Evolutionary conservation across 2,329 filamentous ascomycete species (phyloP).

Genomic region (Podosphaera leucotricha): DNA sequence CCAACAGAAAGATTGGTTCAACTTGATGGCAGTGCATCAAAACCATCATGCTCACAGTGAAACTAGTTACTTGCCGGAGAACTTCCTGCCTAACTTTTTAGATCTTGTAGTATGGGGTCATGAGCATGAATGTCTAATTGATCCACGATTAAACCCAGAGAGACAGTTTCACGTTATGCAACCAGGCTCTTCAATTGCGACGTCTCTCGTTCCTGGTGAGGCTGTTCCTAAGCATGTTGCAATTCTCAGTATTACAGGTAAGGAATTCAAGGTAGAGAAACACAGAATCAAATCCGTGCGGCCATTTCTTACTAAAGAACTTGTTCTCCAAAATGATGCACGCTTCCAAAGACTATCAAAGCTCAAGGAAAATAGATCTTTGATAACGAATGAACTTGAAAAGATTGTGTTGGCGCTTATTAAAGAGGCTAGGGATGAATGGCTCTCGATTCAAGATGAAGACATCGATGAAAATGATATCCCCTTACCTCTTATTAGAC

Average conservation of each 20-base stretch:
- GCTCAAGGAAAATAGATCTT: constrained; percentile 59
- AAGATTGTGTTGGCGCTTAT: constrained; percentile 69
- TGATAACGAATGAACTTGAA: constrained; percentile 57
- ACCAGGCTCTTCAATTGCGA: constrained; percentile 86
- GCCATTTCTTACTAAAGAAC: constrained; percentile 71
- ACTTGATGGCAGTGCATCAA: constrained; percentile 82
- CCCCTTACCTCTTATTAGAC: constrained; percentile 62
- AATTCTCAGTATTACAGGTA: constrained; percentile 62
- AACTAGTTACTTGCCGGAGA: constrained; percentile 85
- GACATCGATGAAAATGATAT: constrained; percentile 34
- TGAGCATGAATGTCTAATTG: constrained; percentile 86
- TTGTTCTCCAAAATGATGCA: constrained; percentile 52
- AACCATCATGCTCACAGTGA: constrained; percentile 85
- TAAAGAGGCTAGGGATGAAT: constrained; percentile 56
- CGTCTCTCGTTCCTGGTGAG: constrained; percentile 73
- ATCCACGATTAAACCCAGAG: constrained; percentile 61
- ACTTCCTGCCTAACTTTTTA: constrained; percentile 74
- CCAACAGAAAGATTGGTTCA: constrained; percentile 83
- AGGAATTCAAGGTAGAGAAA: constrained; percentile 56
- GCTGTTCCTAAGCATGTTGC: constrained; percentile 79
- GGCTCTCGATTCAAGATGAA: constrained; percentile 53
- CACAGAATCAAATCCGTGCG: constrained; percentile 71
- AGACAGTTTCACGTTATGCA: constrained; percentile 93
- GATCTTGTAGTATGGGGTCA: constrained; percentile 92
- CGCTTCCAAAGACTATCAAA: constrained; percentile 57